Evolutionary conservation across 2,329 filamentous ascomycete species (phyloP), one percentile per base, ranked within the genome.

Genomic region (Botrytis fragariae): DNA sequence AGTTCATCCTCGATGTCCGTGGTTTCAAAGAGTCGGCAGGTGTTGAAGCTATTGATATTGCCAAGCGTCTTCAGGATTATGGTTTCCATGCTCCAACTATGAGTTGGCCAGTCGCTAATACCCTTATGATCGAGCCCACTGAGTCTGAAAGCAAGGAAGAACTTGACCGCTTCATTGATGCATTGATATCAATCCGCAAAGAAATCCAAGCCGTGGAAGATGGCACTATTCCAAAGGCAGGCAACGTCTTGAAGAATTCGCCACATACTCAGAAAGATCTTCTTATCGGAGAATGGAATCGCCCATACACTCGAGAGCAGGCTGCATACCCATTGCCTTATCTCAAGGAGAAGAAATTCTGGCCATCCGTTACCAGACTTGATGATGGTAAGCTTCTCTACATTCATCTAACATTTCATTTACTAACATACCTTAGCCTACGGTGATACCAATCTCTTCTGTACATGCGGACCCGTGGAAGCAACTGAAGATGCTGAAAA

Each of bases 71-170:
- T 32, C 95, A 98, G 83, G 95, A 98, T 82, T 98, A 97, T 81
- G 95, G 95, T 60, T 98, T 98, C 89, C 95, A 98, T 83, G 93
- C 95, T 1, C 95, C 95, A 0, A 98, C 95, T 71, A 98, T 98
- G 95, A 94, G 91, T 81, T 98, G 93, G 93, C 95, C 95, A 1
- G 94, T 98, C 3, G 89, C 93, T 70, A 97, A 97, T 84, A 98
- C 95, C 0, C 89, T 98, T 62, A 98, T 98, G 95, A 97, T 98
- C 77, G 95, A 98, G 85, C 95, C 95, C 3, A 98, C 95, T 0
- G 95, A 98, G 84, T 95, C 92, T 22, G 95, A 98, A 86, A 93
- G 89, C 83, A 95, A 96, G 82, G 92, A 92, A 75, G 95, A 98
- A 85, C 89, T 98, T 3, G 95, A 98, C 83, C 91, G 95, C 35